phyloP scores from a whole-genome alignment of 2,329 filamentous ascomycete species.

The Lachnellula occidentalis region DNA sequence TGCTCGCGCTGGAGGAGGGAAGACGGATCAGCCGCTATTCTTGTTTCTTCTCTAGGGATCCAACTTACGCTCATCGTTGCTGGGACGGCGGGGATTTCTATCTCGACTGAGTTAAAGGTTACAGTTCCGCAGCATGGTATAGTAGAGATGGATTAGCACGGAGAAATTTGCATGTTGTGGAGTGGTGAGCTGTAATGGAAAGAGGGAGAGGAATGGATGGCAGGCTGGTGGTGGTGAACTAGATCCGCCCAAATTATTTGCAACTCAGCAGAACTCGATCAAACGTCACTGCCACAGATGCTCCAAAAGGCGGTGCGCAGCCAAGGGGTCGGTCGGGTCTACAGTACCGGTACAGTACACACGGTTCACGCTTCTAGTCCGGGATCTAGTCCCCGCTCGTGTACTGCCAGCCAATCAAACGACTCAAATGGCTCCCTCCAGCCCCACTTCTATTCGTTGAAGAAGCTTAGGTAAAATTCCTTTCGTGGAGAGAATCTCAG shows the following conservation, averaged over 20 bases:
- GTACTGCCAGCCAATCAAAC: too few species aligned
- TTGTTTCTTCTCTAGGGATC: background rate
- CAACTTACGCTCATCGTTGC: slow-evolving; percentile 28
- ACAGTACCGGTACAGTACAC: too few species aligned
- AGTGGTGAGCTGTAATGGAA: background rate
- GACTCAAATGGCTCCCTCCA: too few species aligned
- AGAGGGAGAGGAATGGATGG: background rate
- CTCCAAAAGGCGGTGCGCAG: too few species aligned
- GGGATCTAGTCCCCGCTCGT: too few species aligned
- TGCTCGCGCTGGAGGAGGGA: slow-evolving; percentile 34
- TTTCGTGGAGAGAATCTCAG: too few species aligned
- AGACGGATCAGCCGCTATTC: slow-evolving; percentile 2
- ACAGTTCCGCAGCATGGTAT: background rate
- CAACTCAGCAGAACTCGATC: background rate
- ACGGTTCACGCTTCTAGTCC: too few species aligned
- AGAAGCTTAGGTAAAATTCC: too few species aligned
- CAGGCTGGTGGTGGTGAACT: background rate
- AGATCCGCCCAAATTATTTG: too few species aligned
- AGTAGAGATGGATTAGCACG: background rate
- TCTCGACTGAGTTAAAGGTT: slow-evolving; percentile 7
- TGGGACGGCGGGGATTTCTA: background rate
- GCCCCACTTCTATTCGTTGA: too few species aligned
- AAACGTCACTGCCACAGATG: background rate
- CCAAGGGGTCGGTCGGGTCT: too few species aligned
- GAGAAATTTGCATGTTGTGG: background rate